Percentiles rank a stretch among this genome's conserved stretches.
These are phyloP conservation scores for Aureobasidium zeae DNA, from an alignment of 2,329 filamentous ascomycete species.

Conservation along the genomic window DNA sequence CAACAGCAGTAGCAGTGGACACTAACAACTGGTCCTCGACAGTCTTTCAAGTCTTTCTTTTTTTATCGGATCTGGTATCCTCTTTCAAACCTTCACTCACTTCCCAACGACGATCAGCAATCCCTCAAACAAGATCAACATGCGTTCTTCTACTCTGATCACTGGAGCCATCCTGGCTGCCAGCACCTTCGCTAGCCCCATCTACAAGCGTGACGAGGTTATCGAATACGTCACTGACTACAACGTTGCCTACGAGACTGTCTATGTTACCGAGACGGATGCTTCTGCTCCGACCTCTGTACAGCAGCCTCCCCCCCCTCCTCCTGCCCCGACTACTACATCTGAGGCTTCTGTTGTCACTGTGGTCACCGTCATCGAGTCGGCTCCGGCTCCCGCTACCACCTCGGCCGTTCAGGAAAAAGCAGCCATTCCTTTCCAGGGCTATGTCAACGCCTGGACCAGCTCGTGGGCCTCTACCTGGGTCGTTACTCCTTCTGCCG, in stretches of 20 bases:
- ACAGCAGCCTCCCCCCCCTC: conserved; percentile 8
- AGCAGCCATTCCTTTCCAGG: conserved; percentile 2
- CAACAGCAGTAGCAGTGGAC: conserved; percentile 17
- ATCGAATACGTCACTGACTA: conserved; percentile 23
- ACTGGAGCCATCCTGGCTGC: conserved; percentile 29
- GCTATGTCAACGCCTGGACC: conserved; percentile 11
- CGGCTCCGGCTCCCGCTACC: background rate
- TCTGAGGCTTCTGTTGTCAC: background rate
- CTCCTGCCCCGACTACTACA: background rate
- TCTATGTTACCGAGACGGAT: conserved; percentile 29
- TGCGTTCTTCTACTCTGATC: conserved; percentile 29
- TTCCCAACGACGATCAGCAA: conserved; percentile 20
- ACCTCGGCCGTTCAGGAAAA: background rate
- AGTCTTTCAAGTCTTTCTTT: conserved; percentile 14
- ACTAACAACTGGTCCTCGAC: conserved; percentile 16
- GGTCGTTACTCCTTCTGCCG: conserved; percentile 8
- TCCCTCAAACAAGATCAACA: conserved; percentile 20
- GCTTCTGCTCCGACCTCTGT: conserved; percentile 16
- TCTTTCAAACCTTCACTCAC: conserved; percentile 17
- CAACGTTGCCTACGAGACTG: conserved; percentile 27
- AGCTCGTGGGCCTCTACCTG: conserved; percentile 8
- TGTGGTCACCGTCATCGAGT: background rate
- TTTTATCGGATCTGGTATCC: conserved; percentile 21
- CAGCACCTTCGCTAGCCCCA: conserved; percentile 29
- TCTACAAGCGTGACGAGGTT: conserved; percentile 23